Evolutionary conservation across 164 flowering plant genomes (phyloP), one percentile per base, ranked within the genome.

Genomic region (Litsea cubeba): DNA sequence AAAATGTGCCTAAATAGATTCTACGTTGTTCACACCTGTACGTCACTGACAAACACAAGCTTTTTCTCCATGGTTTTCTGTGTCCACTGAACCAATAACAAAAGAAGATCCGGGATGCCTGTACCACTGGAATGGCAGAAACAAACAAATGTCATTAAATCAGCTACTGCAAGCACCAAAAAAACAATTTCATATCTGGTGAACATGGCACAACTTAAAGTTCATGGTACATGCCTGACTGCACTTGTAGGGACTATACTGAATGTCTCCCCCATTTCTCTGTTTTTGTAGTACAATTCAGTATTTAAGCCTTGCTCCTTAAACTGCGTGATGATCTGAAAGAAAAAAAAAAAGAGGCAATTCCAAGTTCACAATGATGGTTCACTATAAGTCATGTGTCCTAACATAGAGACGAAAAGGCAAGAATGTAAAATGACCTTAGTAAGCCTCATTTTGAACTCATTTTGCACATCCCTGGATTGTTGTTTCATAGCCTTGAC

Each of bases 201-300:
- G 20, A 54, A 54, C 60, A 54, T 54, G 60, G 20, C 60, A 54
- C 60, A 15, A 6, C 60, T 54, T 18, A 54, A 35, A 35, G 46
- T 35, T 54, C n/a, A 54, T 54, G 18, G 18, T 54, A 18, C 60
- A 54, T 14, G 12, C 60, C 60, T 54, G 20, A 93, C 87, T 64
- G 99, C 99, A 85, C 97, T 95, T 10, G 99, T 95, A 20, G 98
- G 98, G 5, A 95, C 97, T 76, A 95, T 95, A 79, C 88, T 95
- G 82, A 75, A 91, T 69, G 93, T 89, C 78, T 93, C 92, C 71
- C 91, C 93, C 97, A 87, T 90, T 74, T 93, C 98, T 82, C 78
- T 91, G 81, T 95, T 95, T 81, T 87, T 95, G 78, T 92, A 91
- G 77, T 95, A 95, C 80, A 95, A 81, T 71, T 90, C 97, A 32